A percentile compares a stretch with the other conserved stretches of the same genome.
Conservation (phyloP, 345 rosid genomes). For the Populus ilicifolia region DNA sequence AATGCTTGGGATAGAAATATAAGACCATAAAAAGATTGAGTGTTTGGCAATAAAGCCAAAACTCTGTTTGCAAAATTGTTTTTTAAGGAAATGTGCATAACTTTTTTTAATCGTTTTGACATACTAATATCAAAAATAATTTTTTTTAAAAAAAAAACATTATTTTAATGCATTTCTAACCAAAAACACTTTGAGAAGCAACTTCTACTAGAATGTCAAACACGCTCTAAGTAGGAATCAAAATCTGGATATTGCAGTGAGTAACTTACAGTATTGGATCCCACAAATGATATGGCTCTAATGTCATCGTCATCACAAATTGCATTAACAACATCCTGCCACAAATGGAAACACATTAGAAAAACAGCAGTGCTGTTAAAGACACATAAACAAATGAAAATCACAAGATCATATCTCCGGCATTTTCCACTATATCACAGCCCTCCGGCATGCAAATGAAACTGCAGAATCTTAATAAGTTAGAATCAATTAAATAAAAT, state of each 20-base stretch:
- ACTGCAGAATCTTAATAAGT: not conserved
- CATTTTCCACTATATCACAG: not conserved
- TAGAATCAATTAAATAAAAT: not conserved
- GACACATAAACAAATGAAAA: not conserved
- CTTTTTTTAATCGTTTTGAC: too few species aligned
- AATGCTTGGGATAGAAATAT: not conserved
- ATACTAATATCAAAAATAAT: too few species aligned
- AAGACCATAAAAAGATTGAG: not conserved
- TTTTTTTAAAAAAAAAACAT: too few species aligned
- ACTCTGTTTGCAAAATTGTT: too few species aligned
- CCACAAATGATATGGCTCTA: constrained; percentile 91
- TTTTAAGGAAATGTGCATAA: too few species aligned
- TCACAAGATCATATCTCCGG: not conserved
- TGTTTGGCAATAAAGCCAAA: too few species aligned
- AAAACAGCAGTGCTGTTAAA: not conserved
- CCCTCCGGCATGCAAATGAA: not conserved
- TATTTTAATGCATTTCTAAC: too few species aligned
- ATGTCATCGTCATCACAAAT: constrained; percentile 83
- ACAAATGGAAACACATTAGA: constrained; percentile 16
- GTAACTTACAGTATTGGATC: constrained; percentile 81
- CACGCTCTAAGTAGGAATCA: not conserved
- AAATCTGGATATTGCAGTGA: not conserved
- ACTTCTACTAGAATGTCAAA: too few species aligned
- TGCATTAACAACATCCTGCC: constrained; percentile 85
- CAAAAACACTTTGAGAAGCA: too few species aligned